A percentile compares a stretch with the other conserved stretches of the same genome.
Evolutionary conservation across 352 stramenopile species (phyloP).

Genomic region (Nothophytophthora sp.): DNA sequence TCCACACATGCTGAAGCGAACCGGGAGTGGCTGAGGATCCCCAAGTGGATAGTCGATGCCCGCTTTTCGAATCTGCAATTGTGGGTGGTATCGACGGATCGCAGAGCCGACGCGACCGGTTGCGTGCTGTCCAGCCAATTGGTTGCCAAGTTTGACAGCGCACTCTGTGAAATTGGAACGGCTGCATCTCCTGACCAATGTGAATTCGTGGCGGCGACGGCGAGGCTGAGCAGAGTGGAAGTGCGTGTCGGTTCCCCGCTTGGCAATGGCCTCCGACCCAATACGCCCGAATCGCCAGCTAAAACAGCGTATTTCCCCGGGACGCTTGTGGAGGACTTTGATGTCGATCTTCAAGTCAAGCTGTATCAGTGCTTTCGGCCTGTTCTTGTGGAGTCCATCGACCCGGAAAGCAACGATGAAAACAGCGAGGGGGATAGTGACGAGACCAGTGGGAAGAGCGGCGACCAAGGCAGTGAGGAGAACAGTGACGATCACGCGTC

Average conservation of each 20-base stretch:
- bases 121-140: conserved; percentile 49
- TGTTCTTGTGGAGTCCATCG: conserved; percentile 8
- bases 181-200: conserved; percentile 6
- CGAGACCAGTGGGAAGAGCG: conserved; percentile 2
- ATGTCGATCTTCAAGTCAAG: conserved; percentile 27
- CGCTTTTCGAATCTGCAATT: conserved; percentile 56
- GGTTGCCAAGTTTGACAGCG: conserved; percentile 27
- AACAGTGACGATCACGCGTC: conserved; percentile 11
- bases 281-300: conserved; percentile 7
- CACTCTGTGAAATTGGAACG: conserved; percentile 2
- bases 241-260: conserved; percentile 35
- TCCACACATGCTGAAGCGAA: neutral
- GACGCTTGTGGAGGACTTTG: conserved; percentile 54
- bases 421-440: conserved; percentile 17
- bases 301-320: conserved; percentile 30
- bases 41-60: conserved; percentile 43
- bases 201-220: conserved; percentile 31
- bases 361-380: conserved; percentile 32
- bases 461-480: too few relatives aligned
- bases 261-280: neutral
- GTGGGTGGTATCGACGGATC: conserved; percentile 71
- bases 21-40: conserved; percentile 10
- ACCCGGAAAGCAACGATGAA: conserved; percentile 18
- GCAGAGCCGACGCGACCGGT: conserved; percentile 50
- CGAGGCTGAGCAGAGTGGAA: conserved; percentile 34